These are phyloP conservation scores for Houttuynia cordata DNA, from an alignment of 164 flowering plant species.

Conservation along the genomic window DNA sequence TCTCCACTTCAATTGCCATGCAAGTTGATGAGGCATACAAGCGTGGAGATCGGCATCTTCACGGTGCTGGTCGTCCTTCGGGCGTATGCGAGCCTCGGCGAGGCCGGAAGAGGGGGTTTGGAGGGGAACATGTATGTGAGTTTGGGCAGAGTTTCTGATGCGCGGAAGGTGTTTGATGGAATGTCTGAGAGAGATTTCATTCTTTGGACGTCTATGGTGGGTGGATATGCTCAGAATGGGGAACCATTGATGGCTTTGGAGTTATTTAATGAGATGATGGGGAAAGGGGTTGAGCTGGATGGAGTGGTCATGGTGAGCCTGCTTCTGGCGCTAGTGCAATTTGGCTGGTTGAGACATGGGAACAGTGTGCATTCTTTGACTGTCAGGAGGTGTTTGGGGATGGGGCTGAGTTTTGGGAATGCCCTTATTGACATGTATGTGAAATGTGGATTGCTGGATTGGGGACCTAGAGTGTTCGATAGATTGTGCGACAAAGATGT, in stretches of 20 bases:
- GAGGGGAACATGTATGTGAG: constrained; percentile 11
- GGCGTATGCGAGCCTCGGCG: constrained; percentile 11
- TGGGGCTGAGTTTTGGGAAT: constrained; percentile 16
- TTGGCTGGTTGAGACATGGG: constrained; percentile 15
- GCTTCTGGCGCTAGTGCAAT: constrained; percentile 11
- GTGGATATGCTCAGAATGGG: constrained; percentile 16
- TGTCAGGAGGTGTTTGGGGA: constrained; percentile 11
- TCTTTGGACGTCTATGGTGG: constrained; percentile 16
- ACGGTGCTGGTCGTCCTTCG: constrained; percentile 10
- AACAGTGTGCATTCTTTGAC: constrained; percentile 15
- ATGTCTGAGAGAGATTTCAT: constrained; percentile 13
- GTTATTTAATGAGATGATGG: constrained; percentile 13
- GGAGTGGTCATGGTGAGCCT: constrained; percentile 18
- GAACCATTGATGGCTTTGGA: constrained; percentile 9
- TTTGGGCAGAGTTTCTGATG: constrained; percentile 1
- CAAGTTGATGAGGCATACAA: constrained; percentile 8
- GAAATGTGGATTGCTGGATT: constrained; percentile 7
- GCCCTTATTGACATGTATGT: constrained; percentile 17
- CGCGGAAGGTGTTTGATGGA: constrained; percentile 10
- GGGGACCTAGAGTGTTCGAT: constrained; percentile 7
- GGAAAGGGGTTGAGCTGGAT: constrained; percentile 10
- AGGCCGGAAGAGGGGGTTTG: background rate
- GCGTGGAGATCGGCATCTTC: constrained; percentile 5
- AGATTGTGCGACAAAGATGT: constrained; percentile 14
- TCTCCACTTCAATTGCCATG: too few species aligned